Percentiles rank a stretch among this genome's conserved stretches.
These are phyloP conservation scores for Phaffomyces thermotolerans DNA, from an alignment of 805 yeast species.

Conservation along the genomic window DNA sequence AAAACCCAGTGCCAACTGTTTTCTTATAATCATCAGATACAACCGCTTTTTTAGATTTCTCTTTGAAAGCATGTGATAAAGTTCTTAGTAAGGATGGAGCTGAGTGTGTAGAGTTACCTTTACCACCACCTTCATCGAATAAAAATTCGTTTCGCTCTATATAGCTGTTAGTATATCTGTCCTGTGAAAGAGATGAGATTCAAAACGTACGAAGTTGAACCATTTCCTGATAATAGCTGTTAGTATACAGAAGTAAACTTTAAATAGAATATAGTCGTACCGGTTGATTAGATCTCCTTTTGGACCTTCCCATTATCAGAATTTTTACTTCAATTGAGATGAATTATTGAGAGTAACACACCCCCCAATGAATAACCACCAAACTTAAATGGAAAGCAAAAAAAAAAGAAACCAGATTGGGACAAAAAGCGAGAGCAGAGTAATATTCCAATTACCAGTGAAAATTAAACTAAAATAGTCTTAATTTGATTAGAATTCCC, in stretches of 20 bases:
- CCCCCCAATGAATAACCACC: neutral
- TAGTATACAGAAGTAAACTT: neutral
- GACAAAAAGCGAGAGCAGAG: too few relatives aligned
- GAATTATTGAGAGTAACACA: neutral
- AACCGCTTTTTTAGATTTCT: slow-evolving; percentile 21
- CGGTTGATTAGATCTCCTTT: slow-evolving; percentile 14
- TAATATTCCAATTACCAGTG: too few relatives aligned
- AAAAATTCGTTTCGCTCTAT: slow-evolving; percentile 46
- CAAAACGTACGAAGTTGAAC: slow-evolving; percentile 25
- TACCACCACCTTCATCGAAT: slow-evolving; percentile 63
- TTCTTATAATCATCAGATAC: slow-evolving; percentile 29
- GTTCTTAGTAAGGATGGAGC: slow-evolving; percentile 26
- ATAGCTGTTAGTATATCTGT: slow-evolving; percentile 4
- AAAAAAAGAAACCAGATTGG: too few relatives aligned
- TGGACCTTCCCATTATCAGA: slow-evolving; percentile 14
- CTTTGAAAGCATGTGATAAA: slow-evolving; percentile 22
- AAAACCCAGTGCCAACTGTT: slow-evolving; percentile 48
- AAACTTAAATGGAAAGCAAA: neutral
- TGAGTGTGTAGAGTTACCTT: slow-evolving; percentile 49
- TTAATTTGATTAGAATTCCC: too few relatives aligned
- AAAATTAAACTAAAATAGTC: too few relatives aligned
- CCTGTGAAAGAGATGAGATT: neutral
- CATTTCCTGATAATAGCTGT: slow-evolving; percentile 29
- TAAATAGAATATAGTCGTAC: slow-evolving; percentile 5
- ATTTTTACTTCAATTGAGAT: neutral